phyloP scores from a whole-genome alignment of 2,329 filamentous ascomycete species.

The Beauveria asiatica region DNA sequence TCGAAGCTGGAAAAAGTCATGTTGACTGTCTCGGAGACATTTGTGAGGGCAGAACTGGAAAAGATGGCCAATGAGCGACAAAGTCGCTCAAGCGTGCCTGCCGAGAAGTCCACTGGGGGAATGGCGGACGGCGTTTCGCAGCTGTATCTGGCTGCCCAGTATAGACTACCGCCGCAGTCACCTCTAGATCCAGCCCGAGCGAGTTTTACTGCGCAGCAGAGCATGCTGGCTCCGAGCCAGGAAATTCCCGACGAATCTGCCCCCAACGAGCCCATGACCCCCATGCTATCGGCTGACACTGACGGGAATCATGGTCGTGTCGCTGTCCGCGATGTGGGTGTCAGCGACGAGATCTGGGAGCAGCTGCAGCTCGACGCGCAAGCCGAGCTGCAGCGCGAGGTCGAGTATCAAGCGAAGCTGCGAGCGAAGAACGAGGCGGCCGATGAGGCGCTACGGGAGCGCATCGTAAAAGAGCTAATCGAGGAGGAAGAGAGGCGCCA shows the following conservation, averaged over 20 bases:
- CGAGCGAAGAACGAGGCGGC: slow-evolving; percentile 22
- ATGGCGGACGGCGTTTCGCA: neutral
- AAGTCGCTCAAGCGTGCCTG: neutral
- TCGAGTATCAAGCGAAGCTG: slow-evolving; percentile 26
- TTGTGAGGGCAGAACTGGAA: neutral
- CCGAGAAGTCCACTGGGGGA: neutral
- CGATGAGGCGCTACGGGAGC: slow-evolving; percentile 18
- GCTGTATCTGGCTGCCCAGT: neutral
- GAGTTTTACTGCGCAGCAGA: neutral
- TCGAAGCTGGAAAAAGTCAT: neutral
- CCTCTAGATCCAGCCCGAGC: neutral
- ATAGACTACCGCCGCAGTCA: neutral
- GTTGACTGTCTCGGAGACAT: neutral
- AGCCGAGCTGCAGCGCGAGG: slow-evolving; percentile 29
- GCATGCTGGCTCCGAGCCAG: no score
- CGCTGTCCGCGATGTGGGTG: slow-evolving; percentile 43
- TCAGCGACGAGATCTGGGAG: slow-evolving; percentile 52
- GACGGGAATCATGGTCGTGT: neutral
- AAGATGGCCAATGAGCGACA: neutral
- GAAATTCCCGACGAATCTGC: neutral
- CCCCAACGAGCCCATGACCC: neutral
- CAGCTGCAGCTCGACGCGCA: slow-evolving; percentile 45
- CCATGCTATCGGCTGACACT: slow-evolving; percentile 16
- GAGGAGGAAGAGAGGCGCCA: slow-evolving; percentile 27
- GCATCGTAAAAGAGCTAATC: slow-evolving; percentile 29